phyloP scores from a whole-genome alignment of 2,329 filamentous ascomycete species.

The Albophoma yamanashiensis region DNA sequence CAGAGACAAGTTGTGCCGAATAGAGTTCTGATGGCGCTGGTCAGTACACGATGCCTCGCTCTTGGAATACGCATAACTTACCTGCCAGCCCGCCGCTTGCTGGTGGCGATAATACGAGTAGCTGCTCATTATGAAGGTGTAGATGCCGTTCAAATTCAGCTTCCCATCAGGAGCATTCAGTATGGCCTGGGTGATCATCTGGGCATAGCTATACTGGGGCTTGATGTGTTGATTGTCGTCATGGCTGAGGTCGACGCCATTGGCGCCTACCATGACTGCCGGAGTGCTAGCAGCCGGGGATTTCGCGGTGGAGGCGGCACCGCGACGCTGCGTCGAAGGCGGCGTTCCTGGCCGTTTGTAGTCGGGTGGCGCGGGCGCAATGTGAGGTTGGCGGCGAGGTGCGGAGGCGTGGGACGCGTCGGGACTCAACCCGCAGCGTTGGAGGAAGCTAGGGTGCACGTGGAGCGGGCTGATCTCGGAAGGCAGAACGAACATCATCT shows the following conservation, averaged over 20 bases:
- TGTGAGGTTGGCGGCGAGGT: conserved; percentile 31
- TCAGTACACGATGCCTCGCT: conserved; percentile 5
- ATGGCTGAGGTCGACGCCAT: conserved; percentile 63
- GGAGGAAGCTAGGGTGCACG: conserved; percentile 58
- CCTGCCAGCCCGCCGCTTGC: conserved; percentile 75
- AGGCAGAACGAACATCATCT: conserved; percentile 99
- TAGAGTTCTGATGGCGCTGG: conserved; percentile 59
- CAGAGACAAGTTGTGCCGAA: conserved; percentile 88
- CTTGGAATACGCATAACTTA: conserved; percentile 24
- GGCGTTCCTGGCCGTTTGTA: conserved; percentile 53
- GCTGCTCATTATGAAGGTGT: conserved; percentile 80
- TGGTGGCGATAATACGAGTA: conserved; percentile 92
- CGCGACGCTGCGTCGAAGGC: conserved; percentile 28
- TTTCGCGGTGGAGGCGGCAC: conserved; percentile 10
- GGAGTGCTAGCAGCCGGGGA: conserved; percentile 24
- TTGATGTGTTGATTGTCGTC: conserved; percentile 87
- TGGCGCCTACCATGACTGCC: conserved; percentile 27
- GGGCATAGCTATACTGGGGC: conserved; percentile 90
- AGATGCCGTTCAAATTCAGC: conserved; percentile 84
- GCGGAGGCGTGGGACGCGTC: conserved; percentile 16
- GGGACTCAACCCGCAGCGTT: conserved; percentile 49
- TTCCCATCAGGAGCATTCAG: conserved; percentile 78
- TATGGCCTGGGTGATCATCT: conserved; percentile 95
- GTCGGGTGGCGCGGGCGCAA: conserved; percentile 49
- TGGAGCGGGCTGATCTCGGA: conserved; percentile 54